phyloP scores from a whole-genome alignment of 2,329 filamentous ascomycete species.

The Furcasterigmium sp. region DNA sequence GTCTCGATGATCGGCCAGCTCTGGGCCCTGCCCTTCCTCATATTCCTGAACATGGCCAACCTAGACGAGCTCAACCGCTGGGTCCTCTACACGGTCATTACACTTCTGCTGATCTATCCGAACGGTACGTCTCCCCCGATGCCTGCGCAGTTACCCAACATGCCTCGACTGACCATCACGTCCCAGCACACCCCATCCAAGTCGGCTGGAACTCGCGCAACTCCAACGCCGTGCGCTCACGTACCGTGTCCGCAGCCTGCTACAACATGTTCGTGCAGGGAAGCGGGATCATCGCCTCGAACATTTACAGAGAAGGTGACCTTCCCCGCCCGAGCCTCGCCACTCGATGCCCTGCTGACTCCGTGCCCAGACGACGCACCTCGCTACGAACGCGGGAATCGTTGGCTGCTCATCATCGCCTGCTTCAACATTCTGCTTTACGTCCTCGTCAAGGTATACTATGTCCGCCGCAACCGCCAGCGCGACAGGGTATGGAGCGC shows the following conservation, averaged over 20 bases:
- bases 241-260: conserved; percentile 57
- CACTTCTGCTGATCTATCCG: conserved; percentile 26
- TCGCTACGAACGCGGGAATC: conserved; percentile 49
- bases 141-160: conserved; percentile 4
- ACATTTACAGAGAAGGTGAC: conserved; percentile 30
- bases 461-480: conserved; percentile 25
- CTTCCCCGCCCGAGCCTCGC: conserved; percentile 4
- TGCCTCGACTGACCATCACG: conserved; percentile 25
- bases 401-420: conserved; percentile 44
- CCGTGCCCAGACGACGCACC: conserved; percentile 30
- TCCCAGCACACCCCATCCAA: conserved; percentile 37
- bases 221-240: conserved; percentile 53
- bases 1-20: conserved; percentile 42
- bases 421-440: conserved; percentile 25
- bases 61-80: conserved; percentile 21
- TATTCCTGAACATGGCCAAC: conserved; percentile 37
- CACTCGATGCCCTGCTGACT: not conserved
- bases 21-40: conserved; percentile 56
- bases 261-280: conserved; percentile 53
- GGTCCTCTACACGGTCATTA: conserved; percentile 27
- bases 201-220: conserved; percentile 48
- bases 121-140: conserved; percentile 25
- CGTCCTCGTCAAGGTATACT: conserved; percentile 22
- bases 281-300: conserved; percentile 32
- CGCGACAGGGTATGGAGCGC: conserved; percentile 20